phyloP scores from a whole-genome alignment of 495 filamentous ascomycete genomes.

The Aspergillus ellipticus region DNA sequence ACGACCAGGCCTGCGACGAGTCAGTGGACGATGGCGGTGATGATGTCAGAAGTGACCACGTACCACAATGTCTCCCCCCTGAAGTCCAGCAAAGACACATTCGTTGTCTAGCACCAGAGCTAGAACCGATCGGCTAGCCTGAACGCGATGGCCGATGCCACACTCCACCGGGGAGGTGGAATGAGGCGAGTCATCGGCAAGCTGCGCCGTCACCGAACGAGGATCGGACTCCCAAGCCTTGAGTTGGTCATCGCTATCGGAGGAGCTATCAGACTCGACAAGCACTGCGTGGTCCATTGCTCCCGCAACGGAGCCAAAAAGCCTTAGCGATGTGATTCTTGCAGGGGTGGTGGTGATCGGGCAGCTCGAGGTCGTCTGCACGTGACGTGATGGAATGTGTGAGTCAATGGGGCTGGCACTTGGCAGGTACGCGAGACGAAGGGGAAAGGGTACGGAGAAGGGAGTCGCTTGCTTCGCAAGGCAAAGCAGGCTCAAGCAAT shows the following conservation, averaged over 20 bases:
- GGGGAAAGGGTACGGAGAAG: neutral
- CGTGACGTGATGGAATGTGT: neutral
- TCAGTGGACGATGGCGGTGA: neutral
- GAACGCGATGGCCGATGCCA: slow-evolving; percentile 45
- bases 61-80: slow-evolving; percentile 85
- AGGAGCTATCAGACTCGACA: slow-evolving; percentile 37
- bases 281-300: slow-evolving; percentile 34
- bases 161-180: slow-evolving; percentile 22
- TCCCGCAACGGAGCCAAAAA: slow-evolving; percentile 10
- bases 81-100: slow-evolving; percentile 71
- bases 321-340: slow-evolving; percentile 12
- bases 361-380: neutral
- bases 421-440: neutral
- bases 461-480: neutral
- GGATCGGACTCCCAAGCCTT: slow-evolving; percentile 40
- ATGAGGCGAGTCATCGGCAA: slow-evolving; percentile 7
- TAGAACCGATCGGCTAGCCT: slow-evolving; percentile 44
- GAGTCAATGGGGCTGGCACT: neutral
- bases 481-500: neutral
- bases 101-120: slow-evolving; percentile 46
- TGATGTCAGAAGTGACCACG: slow-evolving; percentile 16
- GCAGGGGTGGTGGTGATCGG: neutral
- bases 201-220: slow-evolving; percentile 18
- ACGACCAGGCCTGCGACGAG: slow-evolving; percentile 64
- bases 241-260: slow-evolving; percentile 39